Evolutionary conservation across 352 stramenopile genomes (phyloP).

Genomic region (Sclerospora graminicola): DNA sequence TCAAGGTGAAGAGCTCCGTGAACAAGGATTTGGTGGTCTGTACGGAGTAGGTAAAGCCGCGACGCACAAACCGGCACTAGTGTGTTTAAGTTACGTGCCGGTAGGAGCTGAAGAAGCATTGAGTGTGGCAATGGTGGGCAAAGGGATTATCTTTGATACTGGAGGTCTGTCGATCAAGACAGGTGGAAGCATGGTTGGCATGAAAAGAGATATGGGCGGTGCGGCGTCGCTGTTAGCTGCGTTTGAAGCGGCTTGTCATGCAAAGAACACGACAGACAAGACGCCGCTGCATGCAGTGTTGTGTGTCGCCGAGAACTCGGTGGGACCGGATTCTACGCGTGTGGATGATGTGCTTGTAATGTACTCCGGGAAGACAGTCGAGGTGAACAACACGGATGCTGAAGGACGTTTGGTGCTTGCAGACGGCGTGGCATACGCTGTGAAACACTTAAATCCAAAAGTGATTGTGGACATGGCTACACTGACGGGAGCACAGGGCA

Average conservation of each 20-base stretch:
- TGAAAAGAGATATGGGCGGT: conserved; percentile 93
- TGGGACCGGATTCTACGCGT: conserved; percentile 79
- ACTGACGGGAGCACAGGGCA: conserved; percentile 90
- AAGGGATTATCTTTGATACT: conserved; percentile 96
- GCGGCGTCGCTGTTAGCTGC: conserved; percentile 45
- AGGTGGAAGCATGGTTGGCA: conserved; percentile 78
- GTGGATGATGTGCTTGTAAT: conserved; percentile 92
- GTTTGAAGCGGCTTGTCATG: conserved; percentile 78
- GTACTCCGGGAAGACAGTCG: conserved; percentile 93
- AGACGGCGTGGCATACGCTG: conserved; percentile 90
- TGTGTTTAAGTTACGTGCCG: conserved; percentile 85
- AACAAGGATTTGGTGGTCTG: conserved; percentile 87
- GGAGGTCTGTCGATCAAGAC: conserved; percentile 92
- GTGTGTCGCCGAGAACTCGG: conserved; percentile 92
- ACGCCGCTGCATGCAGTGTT: conserved; percentile 83
- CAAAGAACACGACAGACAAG: conserved; percentile 83
- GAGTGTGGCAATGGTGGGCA: conserved; percentile 85
- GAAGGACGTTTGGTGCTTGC: conserved; percentile 91
- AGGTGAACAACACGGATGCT: conserved; percentile 97
- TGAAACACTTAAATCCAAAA: conserved; percentile 83
- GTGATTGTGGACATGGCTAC: conserved; percentile 96
- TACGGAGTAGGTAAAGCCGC: conserved; percentile 90
- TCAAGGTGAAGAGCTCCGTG: conserved; percentile 82
- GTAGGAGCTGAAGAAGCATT: conserved; percentile 18
- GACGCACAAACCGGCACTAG: conserved; percentile 77